phyloP scores from a whole-genome alignment of 495 filamentous ascomycete species.

The Wilcoxina mikolae region DNA sequence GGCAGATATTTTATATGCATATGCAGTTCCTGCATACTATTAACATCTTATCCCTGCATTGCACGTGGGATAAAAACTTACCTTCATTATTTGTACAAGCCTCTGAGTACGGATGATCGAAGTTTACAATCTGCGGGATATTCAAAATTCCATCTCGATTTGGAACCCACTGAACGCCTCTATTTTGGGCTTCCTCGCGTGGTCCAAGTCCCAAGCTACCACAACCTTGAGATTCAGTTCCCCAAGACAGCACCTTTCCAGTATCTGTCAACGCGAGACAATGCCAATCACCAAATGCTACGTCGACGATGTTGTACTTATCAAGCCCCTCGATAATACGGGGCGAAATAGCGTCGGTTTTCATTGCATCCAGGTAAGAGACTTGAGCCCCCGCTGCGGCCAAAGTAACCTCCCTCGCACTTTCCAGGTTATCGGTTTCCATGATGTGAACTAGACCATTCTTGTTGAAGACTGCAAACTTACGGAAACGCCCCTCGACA shows the following conservation, averaged over 20 bases:
- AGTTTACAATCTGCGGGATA: conserved; percentile 18
- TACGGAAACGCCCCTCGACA: conserved; percentile 14
- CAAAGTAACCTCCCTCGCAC: not conserved
- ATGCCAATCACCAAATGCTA: conserved; percentile 27
- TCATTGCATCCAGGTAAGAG: not conserved
- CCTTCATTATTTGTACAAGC: too few relatives aligned
- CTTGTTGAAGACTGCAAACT: conserved; percentile 25
- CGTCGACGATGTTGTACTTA: conserved; percentile 16
- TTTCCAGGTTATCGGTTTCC: conserved; percentile 4
- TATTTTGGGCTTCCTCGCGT: not conserved
- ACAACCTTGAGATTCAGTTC: conserved; percentile 17
- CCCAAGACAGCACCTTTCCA: conserved; percentile 26
- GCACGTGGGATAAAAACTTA: too few relatives aligned
- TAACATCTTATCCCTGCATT: too few relatives aligned
- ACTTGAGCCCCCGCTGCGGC: too few relatives aligned
- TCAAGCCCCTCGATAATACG: conserved; percentile 11
- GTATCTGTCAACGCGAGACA: conserved; percentile 21
- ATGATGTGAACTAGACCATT: conserved; percentile 21
- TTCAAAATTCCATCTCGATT: not conserved
- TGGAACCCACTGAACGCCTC: not conserved
- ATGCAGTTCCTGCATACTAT: not conserved
- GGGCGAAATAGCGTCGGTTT: conserved; percentile 6
- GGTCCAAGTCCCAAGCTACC: conserved; percentile 21
- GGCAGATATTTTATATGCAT: conserved; percentile 13
- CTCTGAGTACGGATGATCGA: conserved; percentile 13